These are phyloP conservation scores for Aspergillus avenaceus DNA, from an alignment of 495 filamentous ascomycete species.

Conservation along the genomic window DNA sequence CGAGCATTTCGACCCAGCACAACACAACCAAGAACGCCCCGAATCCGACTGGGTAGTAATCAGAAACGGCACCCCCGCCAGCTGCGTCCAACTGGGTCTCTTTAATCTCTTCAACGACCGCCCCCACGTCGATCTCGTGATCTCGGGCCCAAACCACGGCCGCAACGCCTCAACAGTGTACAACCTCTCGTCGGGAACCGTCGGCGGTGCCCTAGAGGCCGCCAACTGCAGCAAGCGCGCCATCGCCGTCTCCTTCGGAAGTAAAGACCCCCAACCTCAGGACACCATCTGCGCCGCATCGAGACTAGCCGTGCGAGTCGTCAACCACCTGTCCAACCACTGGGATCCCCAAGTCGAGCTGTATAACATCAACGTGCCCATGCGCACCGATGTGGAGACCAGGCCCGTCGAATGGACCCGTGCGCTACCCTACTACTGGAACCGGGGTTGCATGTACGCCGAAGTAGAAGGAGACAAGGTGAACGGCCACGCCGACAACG, in stretches of 20 bases:
- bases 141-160: conserved; percentile 92
- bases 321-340: conserved; percentile 64
- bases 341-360: conserved; percentile 80
- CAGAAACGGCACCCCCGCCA: conserved; percentile 76
- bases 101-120: conserved; percentile 77
- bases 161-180: conserved; percentile 92
- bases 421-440: conserved; percentile 86
- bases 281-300: conserved; percentile 68
- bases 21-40: conserved; percentile 16
- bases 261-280: conserved; percentile 65
- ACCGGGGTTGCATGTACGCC: conserved; percentile 71
- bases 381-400: conserved; percentile 54
- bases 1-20: conserved; percentile 9
- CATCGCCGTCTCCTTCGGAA: conserved; percentile 82
- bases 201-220: conserved; percentile 90
- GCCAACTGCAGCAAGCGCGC: conserved; percentile 72
- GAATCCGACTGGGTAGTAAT: conserved; percentile 79
- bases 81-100: conserved; percentile 85
- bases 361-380: conserved; percentile 84
- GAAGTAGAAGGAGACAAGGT: conserved; percentile 37
- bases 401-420: conserved; percentile 68
- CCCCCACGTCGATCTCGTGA: conserved; percentile 75
- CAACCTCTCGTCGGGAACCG: conserved; percentile 78
- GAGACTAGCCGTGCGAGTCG: conserved; percentile 61
- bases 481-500: conserved; percentile 4